Percentiles rank a stretch among this genome's conserved stretches.
phyloP scores from a whole-genome alignment of 2,329 filamentous ascomycete species.

The Pleomassaria siparia region DNA sequence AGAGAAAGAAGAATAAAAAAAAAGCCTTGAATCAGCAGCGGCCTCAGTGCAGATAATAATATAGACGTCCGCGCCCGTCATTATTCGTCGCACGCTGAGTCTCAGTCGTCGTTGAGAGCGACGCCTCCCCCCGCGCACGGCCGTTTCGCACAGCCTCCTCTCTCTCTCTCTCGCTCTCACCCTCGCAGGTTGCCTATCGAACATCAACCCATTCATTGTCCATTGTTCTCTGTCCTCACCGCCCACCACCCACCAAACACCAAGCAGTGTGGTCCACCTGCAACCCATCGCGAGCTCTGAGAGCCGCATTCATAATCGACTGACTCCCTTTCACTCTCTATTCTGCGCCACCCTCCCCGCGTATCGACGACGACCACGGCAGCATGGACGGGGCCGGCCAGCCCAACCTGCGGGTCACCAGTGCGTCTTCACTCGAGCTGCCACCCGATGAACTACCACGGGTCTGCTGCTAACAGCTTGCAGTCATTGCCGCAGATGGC shows the following conservation, averaged over 20 bases:
- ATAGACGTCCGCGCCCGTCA: too few species aligned
- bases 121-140: constrained; percentile 20
- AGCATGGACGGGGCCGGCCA: constrained; percentile 53
- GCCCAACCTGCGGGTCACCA: constrained; percentile 90
- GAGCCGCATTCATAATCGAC: constrained; percentile 27
- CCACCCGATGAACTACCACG: constrained; percentile 3
- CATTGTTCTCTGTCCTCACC: too few species aligned
- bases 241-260: constrained; percentile 10
- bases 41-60: constrained; percentile 12
- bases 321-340: constrained; percentile 1
- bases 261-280: constrained; percentile 6
- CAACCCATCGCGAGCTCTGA: constrained; percentile 30
- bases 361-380: constrained; percentile 17
- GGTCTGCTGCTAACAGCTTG: constrained; percentile 32
- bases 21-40: not conserved
- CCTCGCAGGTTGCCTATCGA: constrained; percentile 19
- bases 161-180: constrained; percentile 18
- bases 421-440: constrained; percentile 55
- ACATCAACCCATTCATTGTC: constrained; percentile 6
- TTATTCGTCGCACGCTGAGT: constrained; percentile 13
- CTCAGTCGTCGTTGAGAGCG: constrained; percentile 11
- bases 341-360: constrained; percentile 4
- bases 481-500: constrained; percentile 97
- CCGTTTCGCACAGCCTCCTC: constrained; percentile 35
- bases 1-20: too few species aligned